phyloP scores from a whole-genome alignment of 768 basidiomycete genomes.

The Suillus weaverae region DNA sequence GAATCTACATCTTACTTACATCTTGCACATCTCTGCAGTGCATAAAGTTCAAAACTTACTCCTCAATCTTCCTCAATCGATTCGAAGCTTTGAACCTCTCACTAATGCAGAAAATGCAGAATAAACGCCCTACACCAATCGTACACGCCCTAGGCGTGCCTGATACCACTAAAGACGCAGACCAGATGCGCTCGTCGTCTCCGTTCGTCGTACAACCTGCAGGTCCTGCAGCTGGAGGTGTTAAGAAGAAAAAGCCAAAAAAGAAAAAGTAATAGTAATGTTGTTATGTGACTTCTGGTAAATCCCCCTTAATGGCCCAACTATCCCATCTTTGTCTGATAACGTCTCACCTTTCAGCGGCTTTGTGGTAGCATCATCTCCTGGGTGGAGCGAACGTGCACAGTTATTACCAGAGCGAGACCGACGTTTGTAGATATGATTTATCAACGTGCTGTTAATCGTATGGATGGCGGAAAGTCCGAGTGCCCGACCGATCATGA shows the following conservation, averaged over 20 bases:
- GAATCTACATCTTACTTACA: neutral
- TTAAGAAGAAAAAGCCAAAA: conserved; percentile 83
- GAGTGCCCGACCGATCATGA: too few relatives aligned
- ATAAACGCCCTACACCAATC: conserved; percentile 44
- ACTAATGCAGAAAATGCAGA: conserved; percentile 86
- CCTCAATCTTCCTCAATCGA: conserved; percentile 92
- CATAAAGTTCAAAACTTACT: conserved; percentile 94
- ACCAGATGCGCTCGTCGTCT: conserved; percentile 34
- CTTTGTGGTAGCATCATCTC: neutral
- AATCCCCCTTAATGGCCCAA: neutral
- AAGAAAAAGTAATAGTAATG: conserved; percentile 60
- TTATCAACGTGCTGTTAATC: neutral
- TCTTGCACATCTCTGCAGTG: conserved; percentile 52
- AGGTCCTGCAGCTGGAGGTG: conserved; percentile 51
- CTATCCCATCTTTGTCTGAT: neutral
- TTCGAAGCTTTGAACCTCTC: conserved; percentile 90
- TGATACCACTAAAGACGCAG: conserved; percentile 20
- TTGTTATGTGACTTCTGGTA: neutral
- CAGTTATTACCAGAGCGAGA: neutral
- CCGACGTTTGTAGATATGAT: neutral
- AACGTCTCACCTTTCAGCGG: neutral
- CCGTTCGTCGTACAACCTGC: conserved; percentile 33
- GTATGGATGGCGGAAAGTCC: neutral
- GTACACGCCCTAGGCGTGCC: conserved; percentile 15
- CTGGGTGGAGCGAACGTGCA: neutral